These are phyloP conservation scores for Amphicarpaea edgeworthii DNA, from an alignment of 306 rosid species.

Conservation along the genomic window DNA sequence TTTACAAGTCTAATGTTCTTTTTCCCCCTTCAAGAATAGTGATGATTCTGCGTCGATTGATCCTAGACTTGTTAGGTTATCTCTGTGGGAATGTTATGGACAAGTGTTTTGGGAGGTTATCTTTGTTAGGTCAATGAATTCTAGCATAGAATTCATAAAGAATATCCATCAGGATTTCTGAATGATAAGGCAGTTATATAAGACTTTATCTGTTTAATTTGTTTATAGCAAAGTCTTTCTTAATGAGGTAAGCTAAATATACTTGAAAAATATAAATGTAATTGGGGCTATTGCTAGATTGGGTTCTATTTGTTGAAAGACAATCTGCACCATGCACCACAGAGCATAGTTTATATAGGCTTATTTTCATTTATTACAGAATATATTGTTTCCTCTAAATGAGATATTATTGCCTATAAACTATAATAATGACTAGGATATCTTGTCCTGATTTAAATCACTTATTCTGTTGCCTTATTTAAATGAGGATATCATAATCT, in stretches of 20 bases:
- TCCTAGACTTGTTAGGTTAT: slow-evolving; percentile 29
- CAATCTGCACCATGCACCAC: too few relatives aligned
- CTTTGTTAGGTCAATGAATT: neutral
- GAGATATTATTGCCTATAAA: too few relatives aligned
- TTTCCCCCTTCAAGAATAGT: neutral
- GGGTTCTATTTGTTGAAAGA: too few relatives aligned
- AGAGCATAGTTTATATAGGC: too few relatives aligned
- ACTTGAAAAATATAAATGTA: neutral
- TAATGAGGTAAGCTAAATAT: neutral
- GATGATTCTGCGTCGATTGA: neutral
- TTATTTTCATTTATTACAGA: too few relatives aligned
- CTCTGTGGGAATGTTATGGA: slow-evolving; percentile 11
- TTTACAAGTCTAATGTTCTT: slow-evolving; percentile 9
- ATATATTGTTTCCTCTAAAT: too few relatives aligned
- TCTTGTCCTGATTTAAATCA: too few relatives aligned
- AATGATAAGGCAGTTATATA: slow-evolving; percentile 19
- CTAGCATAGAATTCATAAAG: neutral
- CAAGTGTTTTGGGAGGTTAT: slow-evolving; percentile 9
- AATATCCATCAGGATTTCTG: slow-evolving; percentile 10
- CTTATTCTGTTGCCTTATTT: too few relatives aligned
- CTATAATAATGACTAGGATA: too few relatives aligned
- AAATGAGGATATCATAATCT: too few relatives aligned
- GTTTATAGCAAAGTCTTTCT: neutral
- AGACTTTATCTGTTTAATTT: slow-evolving; percentile 18
- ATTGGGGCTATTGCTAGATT: slow-evolving; percentile 9